A percentile compares a stretch with the other conserved stretches of the same genome.
Conservation (phyloP, 1,284 basidiomycete species). For the Boletellus deceptivus region DNA sequence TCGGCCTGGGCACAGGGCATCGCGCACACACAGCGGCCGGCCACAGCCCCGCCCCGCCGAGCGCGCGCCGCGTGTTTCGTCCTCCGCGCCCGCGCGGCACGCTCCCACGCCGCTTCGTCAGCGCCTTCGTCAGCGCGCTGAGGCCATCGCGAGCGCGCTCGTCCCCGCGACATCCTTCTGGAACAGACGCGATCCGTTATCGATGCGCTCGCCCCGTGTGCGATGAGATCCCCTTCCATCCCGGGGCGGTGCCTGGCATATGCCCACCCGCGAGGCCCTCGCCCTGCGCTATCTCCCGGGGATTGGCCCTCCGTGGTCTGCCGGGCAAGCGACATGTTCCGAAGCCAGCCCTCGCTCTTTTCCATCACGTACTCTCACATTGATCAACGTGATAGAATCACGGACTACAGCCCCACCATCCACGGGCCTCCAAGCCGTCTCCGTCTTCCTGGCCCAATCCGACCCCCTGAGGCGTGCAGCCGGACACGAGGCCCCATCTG, state of each 20-base stretch:
- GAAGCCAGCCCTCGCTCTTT: background rate
- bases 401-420: background rate
- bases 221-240: constrained; percentile 8
- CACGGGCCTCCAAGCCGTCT: constrained; percentile 1
- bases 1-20: constrained; percentile 32
- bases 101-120: background rate
- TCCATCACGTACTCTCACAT: constrained; percentile 12
- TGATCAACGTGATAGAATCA: constrained; percentile 21
- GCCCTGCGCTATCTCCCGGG: no score
- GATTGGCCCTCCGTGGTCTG: no score
- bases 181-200: constrained; percentile 15
- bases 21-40: background rate
- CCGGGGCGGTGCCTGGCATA: constrained; percentile 19
- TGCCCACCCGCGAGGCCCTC: background rate
- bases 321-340: background rate
- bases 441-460: constrained; percentile 2
- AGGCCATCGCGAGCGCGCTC: no score
- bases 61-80: constrained; percentile 28
- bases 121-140: no score
- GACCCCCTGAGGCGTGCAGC: constrained; percentile 5
- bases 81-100: background rate
- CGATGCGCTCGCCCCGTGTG: no score
- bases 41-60: constrained; percentile 18
- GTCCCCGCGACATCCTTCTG: constrained; percentile 1
- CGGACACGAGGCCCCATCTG: constrained; percentile 25